Evolutionary conservation across 2,329 filamentous ascomycete species (phyloP).

Genomic region (Penicillium polonicum): DNA sequence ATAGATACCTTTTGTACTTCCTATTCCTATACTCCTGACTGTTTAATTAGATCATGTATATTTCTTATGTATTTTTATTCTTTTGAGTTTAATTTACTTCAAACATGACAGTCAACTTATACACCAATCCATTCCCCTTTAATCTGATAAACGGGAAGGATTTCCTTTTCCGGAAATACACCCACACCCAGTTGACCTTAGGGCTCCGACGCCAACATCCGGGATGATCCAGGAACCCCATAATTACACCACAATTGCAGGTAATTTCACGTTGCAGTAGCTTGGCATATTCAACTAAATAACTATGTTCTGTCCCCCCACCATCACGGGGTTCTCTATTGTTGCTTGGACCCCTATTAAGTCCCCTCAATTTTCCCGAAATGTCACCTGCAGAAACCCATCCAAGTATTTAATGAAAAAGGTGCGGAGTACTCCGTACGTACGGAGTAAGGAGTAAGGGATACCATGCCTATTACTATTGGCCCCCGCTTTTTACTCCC

Average conservation of each 20-base stretch:
- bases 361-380: background rate
- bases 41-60: background rate
- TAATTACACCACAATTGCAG: background rate
- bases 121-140: background rate
- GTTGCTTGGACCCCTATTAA: background rate
- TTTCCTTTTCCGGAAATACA: background rate
- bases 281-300: background rate
- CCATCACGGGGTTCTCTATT: conserved; percentile 2
- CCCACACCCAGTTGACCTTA: conserved; percentile 1
- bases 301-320: background rate
- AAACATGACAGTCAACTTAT: background rate
- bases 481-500: background rate
- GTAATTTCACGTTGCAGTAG: background rate
- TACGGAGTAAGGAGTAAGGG: too few species aligned
- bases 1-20: background rate
- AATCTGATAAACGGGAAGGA: background rate
- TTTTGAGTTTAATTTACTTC: background rate
- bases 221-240: background rate
- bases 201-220: conserved; percentile 10
- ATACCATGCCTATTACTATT: background rate
- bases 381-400: background rate
- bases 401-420: background rate
- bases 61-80: background rate
- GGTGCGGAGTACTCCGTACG: background rate
- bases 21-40: background rate